phyloP scores from a whole-genome alignment of 108 stramenopile genomes.

The Nitzschia putrida region DNA sequence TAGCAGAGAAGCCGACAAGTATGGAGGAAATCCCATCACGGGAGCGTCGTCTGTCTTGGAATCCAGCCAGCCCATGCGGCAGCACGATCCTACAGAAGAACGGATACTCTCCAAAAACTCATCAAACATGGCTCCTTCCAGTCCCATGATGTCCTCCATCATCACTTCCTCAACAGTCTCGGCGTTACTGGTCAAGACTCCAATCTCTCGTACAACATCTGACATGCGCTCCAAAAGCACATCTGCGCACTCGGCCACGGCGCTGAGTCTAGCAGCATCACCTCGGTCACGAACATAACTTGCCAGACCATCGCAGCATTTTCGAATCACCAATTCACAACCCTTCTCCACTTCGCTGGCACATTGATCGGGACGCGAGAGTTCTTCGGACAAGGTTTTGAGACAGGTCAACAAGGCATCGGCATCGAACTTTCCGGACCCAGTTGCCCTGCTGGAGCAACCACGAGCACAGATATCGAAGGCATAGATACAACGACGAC shows the following conservation, averaged over 20 bases:
- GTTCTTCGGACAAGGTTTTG: conserved; percentile 72
- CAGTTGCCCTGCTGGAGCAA: conserved; percentile 73
- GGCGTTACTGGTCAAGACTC: conserved; percentile 55
- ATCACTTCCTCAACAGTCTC: conserved; percentile 70
- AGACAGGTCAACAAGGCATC: conserved; percentile 70
- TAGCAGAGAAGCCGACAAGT: conserved; percentile 78
- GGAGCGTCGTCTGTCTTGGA: conserved; percentile 42
- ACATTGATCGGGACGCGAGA: conserved; percentile 79
- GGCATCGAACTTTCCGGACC: conserved; percentile 83
- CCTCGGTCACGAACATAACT: conserved; percentile 83
- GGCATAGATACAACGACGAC: conserved; percentile 84
- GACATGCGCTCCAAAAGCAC: conserved; percentile 66
- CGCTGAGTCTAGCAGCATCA: conserved; percentile 79
- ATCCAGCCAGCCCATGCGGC: conserved; percentile 69
- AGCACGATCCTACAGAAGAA: conserved; percentile 54
- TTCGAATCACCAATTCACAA: conserved; percentile 75
- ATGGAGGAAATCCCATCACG: conserved; percentile 63
- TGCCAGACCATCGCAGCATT: conserved; percentile 84
- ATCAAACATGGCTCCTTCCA: conserved; percentile 86
- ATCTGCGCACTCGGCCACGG: conserved; percentile 87
- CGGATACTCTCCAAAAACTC: conserved; percentile 79
- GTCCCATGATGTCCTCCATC: conserved; percentile 64
- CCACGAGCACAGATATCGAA: conserved; percentile 85
- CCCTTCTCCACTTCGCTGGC: conserved; percentile 83
- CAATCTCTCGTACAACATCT: conserved; percentile 79